Conservation (phyloP, 2,329 filamentous ascomycete genomes). For the Colletotrichum falcatum region DNA sequence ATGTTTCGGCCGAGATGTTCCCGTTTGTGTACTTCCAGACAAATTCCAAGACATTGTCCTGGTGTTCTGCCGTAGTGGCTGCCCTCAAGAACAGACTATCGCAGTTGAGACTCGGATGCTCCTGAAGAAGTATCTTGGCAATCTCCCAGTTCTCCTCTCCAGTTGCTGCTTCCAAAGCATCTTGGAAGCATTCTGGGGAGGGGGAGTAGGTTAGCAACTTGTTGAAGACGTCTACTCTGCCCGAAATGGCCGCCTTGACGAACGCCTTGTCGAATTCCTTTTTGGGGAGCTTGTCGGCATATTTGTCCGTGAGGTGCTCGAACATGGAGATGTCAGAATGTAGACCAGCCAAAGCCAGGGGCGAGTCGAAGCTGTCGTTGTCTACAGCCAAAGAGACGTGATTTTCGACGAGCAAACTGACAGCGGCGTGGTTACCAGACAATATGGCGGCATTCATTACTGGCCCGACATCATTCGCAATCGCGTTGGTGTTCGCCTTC, state of each 20-base stretch:
- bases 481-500: slow-evolving; percentile 53
- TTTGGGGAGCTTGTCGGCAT: slow-evolving; percentile 52
- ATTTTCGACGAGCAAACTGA: slow-evolving; percentile 54
- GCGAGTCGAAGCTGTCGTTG: slow-evolving; percentile 47
- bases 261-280: slow-evolving; percentile 55
- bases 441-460: slow-evolving; percentile 57
- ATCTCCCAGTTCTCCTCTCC: slow-evolving; percentile 54
- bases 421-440: slow-evolving; percentile 55
- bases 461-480: slow-evolving; percentile 45
- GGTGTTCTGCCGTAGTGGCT: slow-evolving; percentile 49
- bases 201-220: slow-evolving; percentile 53
- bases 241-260: slow-evolving; percentile 52
- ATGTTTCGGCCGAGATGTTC: slow-evolving; percentile 47
- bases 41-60: slow-evolving; percentile 51
- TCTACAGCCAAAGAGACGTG: slow-evolving; percentile 52
- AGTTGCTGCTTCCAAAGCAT: slow-evolving; percentile 50
- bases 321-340: slow-evolving; percentile 56
- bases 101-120: slow-evolving; percentile 49
- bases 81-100: slow-evolving; percentile 50
- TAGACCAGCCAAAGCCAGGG: slow-evolving; percentile 53
- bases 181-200: slow-evolving; percentile 48
- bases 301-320: slow-evolving; percentile 55
- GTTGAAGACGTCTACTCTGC: slow-evolving; percentile 56
- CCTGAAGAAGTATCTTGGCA: slow-evolving; percentile 50
- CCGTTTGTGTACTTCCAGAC: slow-evolving; percentile 54